Evolutionary conservation across 2,329 filamentous ascomycete genomes (phyloP).

Genomic region (Diplodia mutila): DNA sequence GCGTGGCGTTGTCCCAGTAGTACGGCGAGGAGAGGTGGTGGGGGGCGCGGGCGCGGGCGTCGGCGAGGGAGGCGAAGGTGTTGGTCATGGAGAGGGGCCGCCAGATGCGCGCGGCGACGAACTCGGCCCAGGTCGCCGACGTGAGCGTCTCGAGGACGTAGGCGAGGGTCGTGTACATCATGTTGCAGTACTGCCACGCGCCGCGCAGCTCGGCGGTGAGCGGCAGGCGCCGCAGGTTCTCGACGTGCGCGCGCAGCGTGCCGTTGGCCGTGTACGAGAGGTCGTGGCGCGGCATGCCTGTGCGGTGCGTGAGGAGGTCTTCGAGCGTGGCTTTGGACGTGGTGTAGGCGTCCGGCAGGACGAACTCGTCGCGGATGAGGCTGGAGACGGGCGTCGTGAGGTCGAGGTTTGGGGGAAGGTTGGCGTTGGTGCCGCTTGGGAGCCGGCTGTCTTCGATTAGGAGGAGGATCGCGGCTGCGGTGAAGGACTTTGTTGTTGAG

Average conservation of each 20-base stretch:
- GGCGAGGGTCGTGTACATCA: conserved; percentile 56
- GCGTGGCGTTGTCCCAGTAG: conserved; percentile 27
- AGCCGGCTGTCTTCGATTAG: conserved; percentile 33
- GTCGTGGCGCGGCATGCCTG: conserved; percentile 41
- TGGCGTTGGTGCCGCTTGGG: neutral
- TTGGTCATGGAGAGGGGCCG: conserved; percentile 47
- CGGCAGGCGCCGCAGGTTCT: conserved; percentile 50
- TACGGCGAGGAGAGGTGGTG: conserved; percentile 28
- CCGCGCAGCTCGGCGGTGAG: conserved; percentile 48
- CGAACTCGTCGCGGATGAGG: conserved; percentile 42
- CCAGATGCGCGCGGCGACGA: conserved; percentile 44
- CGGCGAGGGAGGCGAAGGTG: conserved; percentile 43
- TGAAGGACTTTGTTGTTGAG: conserved; percentile 40
- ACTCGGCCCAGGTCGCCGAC: conserved; percentile 36
- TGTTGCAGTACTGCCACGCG: conserved; percentile 56
- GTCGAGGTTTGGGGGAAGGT: conserved; percentile 28
- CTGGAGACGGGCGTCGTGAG: conserved; percentile 43
- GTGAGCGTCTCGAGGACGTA: conserved; percentile 53
- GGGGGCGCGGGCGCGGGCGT: conserved; percentile 35
- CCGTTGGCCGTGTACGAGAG: conserved; percentile 26
- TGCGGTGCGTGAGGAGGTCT: conserved; percentile 43
- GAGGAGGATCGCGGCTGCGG: conserved; percentile 31
- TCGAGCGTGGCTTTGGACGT: conserved; percentile 38
- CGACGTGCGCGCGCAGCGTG: conserved; percentile 43
- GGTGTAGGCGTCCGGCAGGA: conserved; percentile 37